These are phyloP conservation scores for Aspergillus sp. DNA, from an alignment of 2,329 filamentous ascomycete genomes.

Conservation along the genomic window DNA sequence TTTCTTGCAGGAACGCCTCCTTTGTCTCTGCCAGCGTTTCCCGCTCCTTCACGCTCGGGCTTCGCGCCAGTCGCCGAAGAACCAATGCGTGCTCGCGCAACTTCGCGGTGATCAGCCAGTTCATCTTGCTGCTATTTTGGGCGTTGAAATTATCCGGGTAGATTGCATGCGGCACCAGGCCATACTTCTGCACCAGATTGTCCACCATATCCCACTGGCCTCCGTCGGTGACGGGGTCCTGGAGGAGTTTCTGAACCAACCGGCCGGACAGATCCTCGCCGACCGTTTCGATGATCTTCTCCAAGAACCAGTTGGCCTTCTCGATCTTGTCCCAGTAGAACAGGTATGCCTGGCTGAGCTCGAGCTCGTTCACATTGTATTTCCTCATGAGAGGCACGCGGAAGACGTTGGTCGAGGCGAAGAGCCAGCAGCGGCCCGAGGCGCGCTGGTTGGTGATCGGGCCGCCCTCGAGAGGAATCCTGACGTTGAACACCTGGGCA, in stretches of 20 bases:
- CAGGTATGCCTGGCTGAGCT: conserved; percentile 83
- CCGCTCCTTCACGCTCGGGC: conserved; percentile 31
- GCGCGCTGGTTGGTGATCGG: conserved; percentile 83
- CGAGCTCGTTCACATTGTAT: conserved; percentile 73
- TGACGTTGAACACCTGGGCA: conserved; percentile 78
- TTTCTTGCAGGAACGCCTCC: conserved; percentile 73
- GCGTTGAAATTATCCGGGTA: conserved; percentile 85
- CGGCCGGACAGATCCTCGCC: conserved; percentile 69
- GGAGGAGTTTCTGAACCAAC: conserved; percentile 68
- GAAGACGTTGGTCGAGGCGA: conserved; percentile 88
- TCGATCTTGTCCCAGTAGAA: conserved; percentile 96
- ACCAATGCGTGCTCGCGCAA: conserved; percentile 80
- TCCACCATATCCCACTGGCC: conserved; percentile 93
- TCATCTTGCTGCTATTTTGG: conserved; percentile 67
- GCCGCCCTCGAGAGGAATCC: conserved; percentile 75
- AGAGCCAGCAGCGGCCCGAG: conserved; percentile 87
- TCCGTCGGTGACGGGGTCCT: conserved; percentile 71
- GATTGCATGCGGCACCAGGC: conserved; percentile 76
- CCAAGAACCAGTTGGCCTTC: conserved; percentile 86
- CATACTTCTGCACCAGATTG: conserved; percentile 83
- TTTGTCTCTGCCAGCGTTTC: conserved; percentile 55
- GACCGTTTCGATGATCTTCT: conserved; percentile 75
- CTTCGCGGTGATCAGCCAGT: conserved; percentile 76
- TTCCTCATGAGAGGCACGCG: conserved; percentile 84
- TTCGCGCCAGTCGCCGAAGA: conserved; percentile 59